These are phyloP conservation scores for Erysimum cheiranthoides DNA, from an alignment of 345 rosid genomes.

Conservation along the genomic window DNA sequence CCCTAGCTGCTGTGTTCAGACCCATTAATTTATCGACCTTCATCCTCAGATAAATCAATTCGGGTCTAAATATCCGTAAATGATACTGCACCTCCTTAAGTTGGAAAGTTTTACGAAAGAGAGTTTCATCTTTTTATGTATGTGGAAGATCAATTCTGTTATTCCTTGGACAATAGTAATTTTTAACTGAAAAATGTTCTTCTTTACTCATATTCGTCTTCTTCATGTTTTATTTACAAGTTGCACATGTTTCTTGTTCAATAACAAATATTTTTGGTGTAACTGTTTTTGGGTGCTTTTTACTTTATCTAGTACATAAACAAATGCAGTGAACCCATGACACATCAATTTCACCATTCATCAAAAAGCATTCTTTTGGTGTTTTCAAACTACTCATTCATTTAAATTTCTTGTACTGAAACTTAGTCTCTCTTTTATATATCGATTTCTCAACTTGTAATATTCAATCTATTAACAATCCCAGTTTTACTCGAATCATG, in stretches of 20 bases:
- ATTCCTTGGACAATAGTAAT: neutral
- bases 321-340: slow-evolving; percentile 18
- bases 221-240: neutral
- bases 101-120: no score
- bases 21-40: neutral
- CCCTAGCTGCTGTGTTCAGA: neutral
- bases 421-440: no score
- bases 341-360: slow-evolving; percentile 16
- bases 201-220: neutral
- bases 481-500: neutral
- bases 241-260: slow-evolving; percentile 9
- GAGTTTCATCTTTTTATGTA: no score
- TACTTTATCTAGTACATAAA: slow-evolving; percentile 5
- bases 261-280: neutral
- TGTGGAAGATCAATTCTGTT: neutral
- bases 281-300: slow-evolving; percentile 21
- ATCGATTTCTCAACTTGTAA: neutral
- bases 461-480: neutral
- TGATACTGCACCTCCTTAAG: no score
- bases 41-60: neutral
- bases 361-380: slow-evolving; percentile 24
- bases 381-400: slow-evolving; percentile 34
- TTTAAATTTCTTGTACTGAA: neutral
- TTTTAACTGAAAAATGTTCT: neutral
- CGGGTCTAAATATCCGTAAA: no score